Evolutionary conservation across 2,329 filamentous ascomycete species (phyloP), one percentile per base, ranked within the genome.

Genomic region (Cercospora canescens): DNA sequence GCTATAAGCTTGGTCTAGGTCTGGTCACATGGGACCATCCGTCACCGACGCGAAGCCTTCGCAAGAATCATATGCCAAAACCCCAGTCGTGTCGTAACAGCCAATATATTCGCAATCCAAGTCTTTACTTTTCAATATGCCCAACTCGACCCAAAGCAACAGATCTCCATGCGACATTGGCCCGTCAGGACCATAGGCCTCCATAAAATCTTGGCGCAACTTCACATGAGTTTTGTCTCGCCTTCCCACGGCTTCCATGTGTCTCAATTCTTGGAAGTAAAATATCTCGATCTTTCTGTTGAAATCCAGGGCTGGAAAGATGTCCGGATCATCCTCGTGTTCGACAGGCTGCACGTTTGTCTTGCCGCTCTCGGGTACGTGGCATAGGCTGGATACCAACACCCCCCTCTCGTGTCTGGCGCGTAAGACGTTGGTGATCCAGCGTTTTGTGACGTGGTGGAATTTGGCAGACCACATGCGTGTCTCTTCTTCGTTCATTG

Each of bases 231-330:
- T 30, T 26, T 63, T 52, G 35, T 63, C 54, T 9, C 55, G 54
- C 60, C 55, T 63, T 14, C 60, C 60, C 24, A 63, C 30, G 14
- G 48, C 35, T 21, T 63, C 60, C 60, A 56, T 63, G 21, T 56
- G 39, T 7, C 32, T 28, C 2, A 63, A 14, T 11, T 63, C 60
- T 32, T 63, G 60, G 9, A 63, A 63, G 21, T 63, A 63, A 14
- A 63, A 63, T 1, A 63, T 56, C 16, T 63, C 48, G 16, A 50
- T 50, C 12, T 50, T 50, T 4, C 45, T 50, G 24, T 50, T 50
- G 7, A 14, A 28, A 21, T 28, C 24, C 21, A 50, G 26, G 8
- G 45, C 45, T 3, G 45, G 45, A 16, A 50, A 50, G 14, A 50
- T 50, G 9, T 30, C 45, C 12, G 45, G 14, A 50, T 50, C 45